Evolutionary conservation across 768 basidiomycete species (phyloP), one percentile per base, ranked within the genome.

Genomic region (Hericium alpestre): DNA sequence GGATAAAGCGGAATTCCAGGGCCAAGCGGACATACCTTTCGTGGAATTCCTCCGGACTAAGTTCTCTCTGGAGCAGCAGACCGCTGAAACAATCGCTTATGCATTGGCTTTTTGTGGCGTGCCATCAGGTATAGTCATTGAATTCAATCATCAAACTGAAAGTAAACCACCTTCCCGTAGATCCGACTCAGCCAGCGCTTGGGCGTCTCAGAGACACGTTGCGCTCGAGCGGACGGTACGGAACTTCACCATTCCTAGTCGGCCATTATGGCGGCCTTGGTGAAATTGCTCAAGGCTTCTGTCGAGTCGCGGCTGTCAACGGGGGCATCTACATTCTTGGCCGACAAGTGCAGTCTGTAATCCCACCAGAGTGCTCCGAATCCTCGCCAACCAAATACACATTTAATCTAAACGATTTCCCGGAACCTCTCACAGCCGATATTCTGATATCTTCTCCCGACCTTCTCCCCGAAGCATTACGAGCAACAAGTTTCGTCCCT

Each of bases 241-340:
- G 94, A 69, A 78, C 70, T n/a, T 83, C 83, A 0, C 83, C 93
- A 1, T 97, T 93, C 72, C 79, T 98, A 15, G 76, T 98, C n/a
- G 92, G 92, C 0, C 92, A 96, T 63, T 97, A 96, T 67, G 95
- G 95, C 16, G 90, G 93, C 18, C 76, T 86, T 0, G 95, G 95
- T 4, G 95, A 97, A 65, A 83, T 97, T 11, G 80, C 88, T 0
- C 95, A 97, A 70, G 94, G 93, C 2, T 98, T 89, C 64, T 86
- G 82, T 66, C 90, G 93, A 15, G 81, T 87, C 20, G 77, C 91
- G 13, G 95, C 95, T 2, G 94, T 98, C 37, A 75, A 74, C 51
- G 86, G 88, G 16, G 80, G 74, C 0, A 81, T 84, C 11, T 91
- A 90, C 65, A 83, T 91, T 58, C 76, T 91, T 3, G 84, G 84